Conservation (phyloP, 352 stramenopile species). For the Aphanomyces cochlioides region DNA sequence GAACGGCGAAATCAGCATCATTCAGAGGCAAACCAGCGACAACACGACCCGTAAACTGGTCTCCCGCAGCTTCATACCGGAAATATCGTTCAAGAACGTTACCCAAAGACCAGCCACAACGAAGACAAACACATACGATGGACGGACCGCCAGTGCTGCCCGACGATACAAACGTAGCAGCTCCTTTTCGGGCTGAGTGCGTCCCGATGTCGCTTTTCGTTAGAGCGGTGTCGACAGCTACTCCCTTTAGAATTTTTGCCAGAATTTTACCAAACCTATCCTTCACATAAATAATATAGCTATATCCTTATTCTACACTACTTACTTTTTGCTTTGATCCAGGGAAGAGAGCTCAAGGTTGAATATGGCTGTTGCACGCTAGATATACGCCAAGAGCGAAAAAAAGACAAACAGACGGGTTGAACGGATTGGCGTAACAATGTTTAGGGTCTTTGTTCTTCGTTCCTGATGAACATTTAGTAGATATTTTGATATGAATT, state of each 20-base stretch:
- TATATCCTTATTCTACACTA: no score
- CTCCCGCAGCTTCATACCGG: constrained; percentile 15
- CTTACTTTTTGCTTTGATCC: constrained; percentile 22
- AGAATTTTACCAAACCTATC: background rate
- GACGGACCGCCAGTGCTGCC: constrained; percentile 18
- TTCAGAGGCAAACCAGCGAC: constrained; percentile 23
- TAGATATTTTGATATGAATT: no score
- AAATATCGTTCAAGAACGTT: constrained; percentile 27
- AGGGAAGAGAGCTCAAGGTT: background rate
- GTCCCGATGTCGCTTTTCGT: constrained; percentile 1
- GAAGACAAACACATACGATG: constrained; percentile 22
- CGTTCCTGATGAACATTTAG: no score
- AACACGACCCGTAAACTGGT: constrained; percentile 20
- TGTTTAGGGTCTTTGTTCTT: constrained; percentile 41
- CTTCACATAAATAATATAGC: no score
- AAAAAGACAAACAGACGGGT: constrained; percentile 35
- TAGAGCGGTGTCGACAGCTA: no score
- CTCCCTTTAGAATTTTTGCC: no score
- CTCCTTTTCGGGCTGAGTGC: constrained; percentile 25
- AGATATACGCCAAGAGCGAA: constrained; percentile 34
- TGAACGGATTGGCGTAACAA: constrained; percentile 38
- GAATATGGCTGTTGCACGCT: constrained; percentile 25
- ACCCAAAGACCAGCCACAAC: constrained; percentile 21
- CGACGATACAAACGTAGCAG: constrained; percentile 29
- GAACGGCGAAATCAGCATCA: constrained; percentile 10